Percentiles rank a stretch among this genome's conserved stretches.
phyloP scores from a whole-genome alignment of 768 basidiomycete genomes.

The Mycena venus region DNA sequence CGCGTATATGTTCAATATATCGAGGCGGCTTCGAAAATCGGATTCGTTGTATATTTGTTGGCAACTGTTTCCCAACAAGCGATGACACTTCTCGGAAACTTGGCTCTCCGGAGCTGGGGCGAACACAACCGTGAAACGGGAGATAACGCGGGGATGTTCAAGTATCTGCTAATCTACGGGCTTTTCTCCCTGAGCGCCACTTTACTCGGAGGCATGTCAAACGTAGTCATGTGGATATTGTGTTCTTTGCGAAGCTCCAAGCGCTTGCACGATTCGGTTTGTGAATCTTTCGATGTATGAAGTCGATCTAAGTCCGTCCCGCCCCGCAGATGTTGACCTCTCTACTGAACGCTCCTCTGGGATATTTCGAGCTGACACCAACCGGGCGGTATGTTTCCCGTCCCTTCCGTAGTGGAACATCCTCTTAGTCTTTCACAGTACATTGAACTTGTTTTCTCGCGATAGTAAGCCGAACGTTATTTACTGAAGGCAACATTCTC shows the following conservation, averaged over 20 bases:
- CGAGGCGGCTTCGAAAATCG: slow-evolving; percentile 80
- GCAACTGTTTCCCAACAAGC: slow-evolving; percentile 70
- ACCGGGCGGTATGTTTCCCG: slow-evolving; percentile 71
- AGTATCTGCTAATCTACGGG: slow-evolving; percentile 77
- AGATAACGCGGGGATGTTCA: slow-evolving; percentile 66
- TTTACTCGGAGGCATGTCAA: slow-evolving; percentile 65
- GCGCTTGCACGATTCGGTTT: slow-evolving; percentile 81
- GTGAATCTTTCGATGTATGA: slow-evolving; percentile 38
- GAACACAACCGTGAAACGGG: slow-evolving; percentile 79
- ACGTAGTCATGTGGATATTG: slow-evolving; percentile 81
- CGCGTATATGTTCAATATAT: slow-evolving; percentile 86
- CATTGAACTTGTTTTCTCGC: slow-evolving; percentile 92
- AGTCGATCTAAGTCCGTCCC: not conserved
- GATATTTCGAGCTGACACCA: slow-evolving; percentile 93
- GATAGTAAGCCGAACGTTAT: slow-evolving; percentile 60
- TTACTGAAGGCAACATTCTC: not conserved
- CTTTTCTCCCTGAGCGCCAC: slow-evolving; percentile 72
- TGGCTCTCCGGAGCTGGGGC: slow-evolving; percentile 85
- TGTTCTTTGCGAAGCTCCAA: slow-evolving; percentile 82
- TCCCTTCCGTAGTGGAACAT: not conserved
- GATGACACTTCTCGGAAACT: slow-evolving; percentile 68
- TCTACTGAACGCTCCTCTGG: slow-evolving; percentile 85
- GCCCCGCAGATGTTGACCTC: slow-evolving; percentile 77
- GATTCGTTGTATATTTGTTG: slow-evolving; percentile 75
- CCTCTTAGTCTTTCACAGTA: slow-evolving; percentile 54